Base-by-base conservation (phyloP, 164 flowering plant species). In the Berberis thunbergii region DNA sequence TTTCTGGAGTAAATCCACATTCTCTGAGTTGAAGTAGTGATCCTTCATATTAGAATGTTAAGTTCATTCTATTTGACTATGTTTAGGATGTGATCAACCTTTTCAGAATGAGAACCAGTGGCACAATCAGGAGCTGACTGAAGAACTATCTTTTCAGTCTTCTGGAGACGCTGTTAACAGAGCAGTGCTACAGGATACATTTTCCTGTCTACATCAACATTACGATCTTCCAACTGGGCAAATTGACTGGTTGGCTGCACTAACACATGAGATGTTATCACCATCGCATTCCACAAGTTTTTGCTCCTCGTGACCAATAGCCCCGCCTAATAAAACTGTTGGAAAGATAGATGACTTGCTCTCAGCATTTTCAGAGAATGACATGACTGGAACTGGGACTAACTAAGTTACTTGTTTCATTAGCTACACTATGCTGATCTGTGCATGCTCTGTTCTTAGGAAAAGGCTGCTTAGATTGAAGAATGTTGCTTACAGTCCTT, bases 371-470 rank as follows among this genome's bases (percentile, higher is more conserved):
- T 78, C 87, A 59, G 77, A 81, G 12, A 73, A 64, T 46, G 85
- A 81, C 84, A 64, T 76, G 78, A 74, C 78, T 78, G 73, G 89
- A 83, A 70, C 69, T 77, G 59, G 74, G 71, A 59, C 86, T 77
- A 38, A 72, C 59, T 42, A 74, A 49, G 62, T 81, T 84, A 72
- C 83, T 83, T 41, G 80, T 75, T 71, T 79, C 87, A 75, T 86
- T 84, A 6, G 70, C 71, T 26, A 83, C 63, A 57, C 54, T 64
- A 42, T 81, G 85, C 43, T 59, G 62, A 49, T 61, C 79, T 57
- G 72, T 69, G 63, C 66, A 69, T 56, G 64, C 62, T 60, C 60
- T 72, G 59, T 67, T 75, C 73, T 73, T 74, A 59, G 54, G 45
- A 70, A 65, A 61, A n/a, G 69, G 57, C 8, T 57, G 58, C 59